phyloP scores from a whole-genome alignment of 1,284 basidiomycete species.

The Rhodotorula sp. region DNA sequence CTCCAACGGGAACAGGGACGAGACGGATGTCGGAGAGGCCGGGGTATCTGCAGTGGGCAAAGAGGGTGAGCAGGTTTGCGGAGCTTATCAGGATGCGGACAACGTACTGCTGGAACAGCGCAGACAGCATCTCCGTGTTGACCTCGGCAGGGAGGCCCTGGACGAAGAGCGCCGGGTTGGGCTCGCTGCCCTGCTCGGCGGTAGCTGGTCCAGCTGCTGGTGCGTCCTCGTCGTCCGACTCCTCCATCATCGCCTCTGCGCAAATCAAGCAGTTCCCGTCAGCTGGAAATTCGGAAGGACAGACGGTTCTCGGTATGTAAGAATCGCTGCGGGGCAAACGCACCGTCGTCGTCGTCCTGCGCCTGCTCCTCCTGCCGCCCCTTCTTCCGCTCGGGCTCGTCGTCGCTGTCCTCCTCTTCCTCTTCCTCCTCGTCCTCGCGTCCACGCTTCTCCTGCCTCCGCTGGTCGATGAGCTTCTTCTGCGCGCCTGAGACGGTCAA shows the following conservation, averaged over 20 bases:
- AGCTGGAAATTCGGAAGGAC: neutral
- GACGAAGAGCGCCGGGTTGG: constrained; percentile 35
- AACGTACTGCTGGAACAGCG: constrained; percentile 83
- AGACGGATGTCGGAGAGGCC: constrained; percentile 72
- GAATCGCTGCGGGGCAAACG: neutral
- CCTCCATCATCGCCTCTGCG: constrained; percentile 40
- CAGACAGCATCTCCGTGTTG: constrained; percentile 72
- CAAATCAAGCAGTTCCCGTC: neutral
- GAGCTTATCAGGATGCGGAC: neutral
- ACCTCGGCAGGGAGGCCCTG: constrained; percentile 49
- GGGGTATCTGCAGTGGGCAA: constrained; percentile 61
- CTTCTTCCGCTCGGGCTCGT: constrained; percentile 38
- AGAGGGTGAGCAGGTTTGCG: constrained; percentile 17
- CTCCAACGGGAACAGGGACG: constrained; percentile 59
- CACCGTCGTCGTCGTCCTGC: constrained; percentile 35
- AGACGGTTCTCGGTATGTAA: no score
- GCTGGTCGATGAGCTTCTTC: constrained; percentile 35
- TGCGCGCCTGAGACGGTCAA: constrained; percentile 45
- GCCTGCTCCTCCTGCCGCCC: constrained; percentile 40
- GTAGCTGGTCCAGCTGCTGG: constrained; percentile 8
- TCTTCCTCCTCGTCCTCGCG: constrained; percentile 35
- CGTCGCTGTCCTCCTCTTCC: constrained; percentile 35
- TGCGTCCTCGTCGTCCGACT: constrained; percentile 41
- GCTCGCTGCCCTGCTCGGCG: constrained; percentile 7
- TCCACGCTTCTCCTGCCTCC: constrained; percentile 31